A percentile compares a stretch with the other conserved stretches of the same genome.
Conservation (phyloP, 257 asterid species). For the Scutellaria barbata region DNA sequence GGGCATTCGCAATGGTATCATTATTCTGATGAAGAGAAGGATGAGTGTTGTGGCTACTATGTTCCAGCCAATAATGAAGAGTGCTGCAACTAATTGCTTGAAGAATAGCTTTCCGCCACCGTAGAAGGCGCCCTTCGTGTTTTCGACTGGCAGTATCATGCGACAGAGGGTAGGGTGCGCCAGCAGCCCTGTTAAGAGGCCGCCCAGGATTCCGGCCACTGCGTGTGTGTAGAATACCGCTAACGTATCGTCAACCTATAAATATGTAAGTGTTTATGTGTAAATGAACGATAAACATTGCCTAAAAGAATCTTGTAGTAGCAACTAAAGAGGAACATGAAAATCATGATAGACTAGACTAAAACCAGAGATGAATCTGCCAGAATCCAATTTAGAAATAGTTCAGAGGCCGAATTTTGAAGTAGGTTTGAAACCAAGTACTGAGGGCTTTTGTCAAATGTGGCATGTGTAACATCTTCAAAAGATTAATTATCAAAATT, state of each 20-base stretch:
- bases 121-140: slow-evolving; percentile 75
- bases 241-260: slow-evolving; percentile 81
- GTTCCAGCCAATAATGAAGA: slow-evolving; percentile 80
- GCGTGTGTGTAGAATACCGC: slow-evolving; percentile 94
- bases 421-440: no score
- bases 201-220: slow-evolving; percentile 85
- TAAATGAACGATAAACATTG: no score
- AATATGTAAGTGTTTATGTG: not conserved
- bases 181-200: slow-evolving; percentile 74
- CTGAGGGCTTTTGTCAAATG: no score
- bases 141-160: slow-evolving; percentile 65
- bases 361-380: no score
- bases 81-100: slow-evolving; percentile 80
- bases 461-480: no score
- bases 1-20: slow-evolving; percentile 82
- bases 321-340: no score
- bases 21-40: slow-evolving; percentile 53
- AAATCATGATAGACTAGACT: no score
- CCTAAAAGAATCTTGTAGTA: no score
- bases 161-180: slow-evolving; percentile 78
- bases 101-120: slow-evolving; percentile 64
- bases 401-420: no score
- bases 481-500: no score
- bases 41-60: slow-evolving; percentile 61
- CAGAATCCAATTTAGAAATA: no score